Base-by-base conservation (phyloP, 2,329 filamentous ascomycete species). In the Geosmithia flava region DNA sequence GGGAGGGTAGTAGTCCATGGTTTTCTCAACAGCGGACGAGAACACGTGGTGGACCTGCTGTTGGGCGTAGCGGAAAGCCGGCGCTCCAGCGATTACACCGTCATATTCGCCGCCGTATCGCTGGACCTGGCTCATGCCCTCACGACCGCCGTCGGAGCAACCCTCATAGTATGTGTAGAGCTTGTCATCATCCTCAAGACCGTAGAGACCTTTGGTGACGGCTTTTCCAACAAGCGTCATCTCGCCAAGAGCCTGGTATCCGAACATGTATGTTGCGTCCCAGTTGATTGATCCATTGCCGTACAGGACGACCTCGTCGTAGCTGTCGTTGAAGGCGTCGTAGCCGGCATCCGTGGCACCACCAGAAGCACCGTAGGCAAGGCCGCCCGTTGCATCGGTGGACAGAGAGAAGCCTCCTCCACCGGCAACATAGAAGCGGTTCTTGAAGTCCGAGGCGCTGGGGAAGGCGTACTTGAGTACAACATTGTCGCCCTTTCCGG, bases 261-360 rank as follows among this genome's bases (percentile, higher is more conserved):
- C 65, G 47, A 75, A 76, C 62, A 70, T 72, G 59, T 71, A 67
- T 3, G 67, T 62, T 1, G 67, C 60, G 33, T 76, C 64, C 61
- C 66, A 76, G 57, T 77, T 73, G 53, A 74, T 62, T 3, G 70
- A 68, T 11, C 72, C 73, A 49, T 78, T 75, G n/a, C 60, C 67
- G 46, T 59, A 56, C 1, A 74, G 60, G 15, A 66, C 60, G 2
- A 69, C 65, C 17, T 62, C 59, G 47, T 66, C 62, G 43, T 59
- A 65, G 50, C 56, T 63, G 49, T 58, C 55, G 51, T 56, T 56
- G 54, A 71, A 69, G 16, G 64, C 33, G 33, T 37, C 33, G 33
- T 37, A 72, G 3, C 69, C 70, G 13, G 62, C 69, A 46, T 65
- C 62, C 3, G 68, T 71, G 42, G 61, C 62, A 46, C 68, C 70